Conservation (phyloP, 129 eudicot species). For the Helianthus annuus region DNA sequence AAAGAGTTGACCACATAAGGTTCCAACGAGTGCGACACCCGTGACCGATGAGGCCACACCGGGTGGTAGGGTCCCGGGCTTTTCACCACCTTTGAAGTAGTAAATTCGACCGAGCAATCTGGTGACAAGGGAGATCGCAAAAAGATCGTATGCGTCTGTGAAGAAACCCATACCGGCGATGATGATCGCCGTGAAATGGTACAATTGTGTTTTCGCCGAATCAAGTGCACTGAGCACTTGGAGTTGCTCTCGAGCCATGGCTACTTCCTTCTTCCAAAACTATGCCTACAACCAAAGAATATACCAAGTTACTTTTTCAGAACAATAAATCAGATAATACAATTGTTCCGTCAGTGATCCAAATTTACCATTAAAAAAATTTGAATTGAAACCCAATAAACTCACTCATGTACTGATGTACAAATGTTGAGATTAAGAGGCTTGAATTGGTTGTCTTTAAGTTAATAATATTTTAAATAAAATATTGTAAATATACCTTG, state of each 20-base stretch:
- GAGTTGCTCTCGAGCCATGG: conserved; percentile 40
- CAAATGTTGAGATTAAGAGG: too few species aligned
- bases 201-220: conserved; percentile 49
- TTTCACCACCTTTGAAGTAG: conserved; percentile 31
- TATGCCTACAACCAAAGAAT: conserved; percentile 6
- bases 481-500: too few species aligned
- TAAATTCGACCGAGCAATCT: conserved; percentile 52
- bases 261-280: conserved; percentile 25
- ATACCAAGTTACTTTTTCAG: too few species aligned
- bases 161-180: conserved; percentile 68
- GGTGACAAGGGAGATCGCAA: conserved; percentile 51
- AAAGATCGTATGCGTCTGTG: conserved; percentile 60
- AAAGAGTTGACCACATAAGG: conserved; percentile 48
- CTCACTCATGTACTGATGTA: too few species aligned
- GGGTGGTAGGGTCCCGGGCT: conserved; percentile 49
- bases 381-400: too few species aligned
- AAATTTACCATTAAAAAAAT: too few species aligned
- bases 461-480: too few species aligned
- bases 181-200: conserved; percentile 53
- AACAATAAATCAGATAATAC: too few species aligned
- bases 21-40: conserved; percentile 52
- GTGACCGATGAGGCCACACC: conserved; percentile 40
- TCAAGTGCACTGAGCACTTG: conserved; percentile 59
- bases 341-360: too few species aligned
- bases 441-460: too few species aligned